Conservation (phyloP, 2,329 filamentous ascomycete species). For the Beauveria sp. region DNA sequence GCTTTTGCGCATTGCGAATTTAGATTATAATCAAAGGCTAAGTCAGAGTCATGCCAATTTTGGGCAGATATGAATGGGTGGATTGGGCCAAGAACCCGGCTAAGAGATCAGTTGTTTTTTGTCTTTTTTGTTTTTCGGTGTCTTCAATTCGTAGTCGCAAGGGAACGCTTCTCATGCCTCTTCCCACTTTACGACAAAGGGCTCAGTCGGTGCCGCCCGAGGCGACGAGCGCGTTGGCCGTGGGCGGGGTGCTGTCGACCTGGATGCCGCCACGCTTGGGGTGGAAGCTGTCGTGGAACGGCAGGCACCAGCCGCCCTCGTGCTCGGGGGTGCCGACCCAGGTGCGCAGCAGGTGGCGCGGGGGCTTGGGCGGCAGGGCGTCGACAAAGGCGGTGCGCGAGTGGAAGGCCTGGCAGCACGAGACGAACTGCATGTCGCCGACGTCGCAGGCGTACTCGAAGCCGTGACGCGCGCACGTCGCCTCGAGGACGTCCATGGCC, state of each 20-base stretch:
- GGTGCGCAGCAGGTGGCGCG: conserved; percentile 72
- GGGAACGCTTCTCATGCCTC: neutral
- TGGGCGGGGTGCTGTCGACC: conserved; percentile 71
- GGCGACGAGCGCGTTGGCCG: conserved; percentile 33
- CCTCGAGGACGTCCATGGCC: conserved; percentile 54
- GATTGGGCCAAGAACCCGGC: conserved; percentile 4
- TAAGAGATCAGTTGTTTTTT: neutral
- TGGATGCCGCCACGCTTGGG: conserved; percentile 87
- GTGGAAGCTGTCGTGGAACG: conserved; percentile 72
- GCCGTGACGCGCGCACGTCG: conserved; percentile 52
- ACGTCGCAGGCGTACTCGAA: conserved; percentile 40
- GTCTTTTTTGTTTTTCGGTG: neutral
- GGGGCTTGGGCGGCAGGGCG: conserved; percentile 56
- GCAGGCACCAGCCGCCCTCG: conserved; percentile 80
- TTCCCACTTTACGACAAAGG: neutral
- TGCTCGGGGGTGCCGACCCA: conserved; percentile 77
- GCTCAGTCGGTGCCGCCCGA: conserved; percentile 5
- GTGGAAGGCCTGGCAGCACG: conserved; percentile 12
- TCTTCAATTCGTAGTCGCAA: neutral
- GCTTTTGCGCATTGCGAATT: neutral
- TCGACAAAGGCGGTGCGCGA: conserved; percentile 23
- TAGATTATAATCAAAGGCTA: neutral
- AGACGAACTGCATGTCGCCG: conserved; percentile 69
- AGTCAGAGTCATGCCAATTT: neutral
- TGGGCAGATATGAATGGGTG: neutral